phyloP scores from a whole-genome alignment of 768 basidiomycete species.

The Fomitopsis pulvina region DNA sequence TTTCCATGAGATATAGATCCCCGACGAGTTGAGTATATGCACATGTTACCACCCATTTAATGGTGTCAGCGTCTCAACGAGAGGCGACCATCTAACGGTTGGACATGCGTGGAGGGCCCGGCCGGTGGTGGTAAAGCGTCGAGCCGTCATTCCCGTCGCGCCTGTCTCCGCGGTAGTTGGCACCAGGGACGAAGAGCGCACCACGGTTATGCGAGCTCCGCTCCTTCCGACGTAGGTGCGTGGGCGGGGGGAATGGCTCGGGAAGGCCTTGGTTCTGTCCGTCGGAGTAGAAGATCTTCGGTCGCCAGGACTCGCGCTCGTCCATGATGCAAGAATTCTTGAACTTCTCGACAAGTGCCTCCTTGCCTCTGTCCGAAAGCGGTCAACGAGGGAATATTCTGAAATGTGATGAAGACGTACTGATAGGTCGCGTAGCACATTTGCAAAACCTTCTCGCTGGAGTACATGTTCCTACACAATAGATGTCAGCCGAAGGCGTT shows the following conservation, averaged over 20 bases:
- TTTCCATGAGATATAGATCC: too few species aligned
- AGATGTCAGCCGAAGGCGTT: constrained; percentile 4
- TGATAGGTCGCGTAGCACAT: constrained; percentile 94
- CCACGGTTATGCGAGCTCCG: constrained; percentile 77
- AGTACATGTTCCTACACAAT: constrained; percentile 75
- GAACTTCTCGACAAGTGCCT: constrained; percentile 87
- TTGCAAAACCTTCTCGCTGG: constrained; percentile 83
- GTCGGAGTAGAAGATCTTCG: constrained; percentile 76
- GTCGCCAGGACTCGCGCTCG: constrained; percentile 75
- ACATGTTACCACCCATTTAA: too few species aligned
- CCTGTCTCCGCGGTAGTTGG: constrained; percentile 6
- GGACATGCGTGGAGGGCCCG: constrained; percentile 9
- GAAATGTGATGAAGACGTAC: constrained; percentile 35
- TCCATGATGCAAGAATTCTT: constrained; percentile 90
- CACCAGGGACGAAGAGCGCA: constrained; percentile 47
- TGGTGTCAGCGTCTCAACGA: too few species aligned
- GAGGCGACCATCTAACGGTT: not conserved
- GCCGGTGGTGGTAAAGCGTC: constrained; percentile 12
- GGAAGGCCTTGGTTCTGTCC: constrained; percentile 69
- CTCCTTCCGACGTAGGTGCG: constrained; percentile 75
- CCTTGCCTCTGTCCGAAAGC: constrained; percentile 66
- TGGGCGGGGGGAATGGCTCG: constrained; percentile 79
- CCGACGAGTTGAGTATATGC: too few species aligned
- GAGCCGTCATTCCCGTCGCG: constrained; percentile 4
- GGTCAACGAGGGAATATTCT: too few species aligned